These are phyloP conservation scores for Fusarium oxysporum DNA, from an alignment of 2,329 filamentous ascomycete genomes.

Conservation along the genomic window DNA sequence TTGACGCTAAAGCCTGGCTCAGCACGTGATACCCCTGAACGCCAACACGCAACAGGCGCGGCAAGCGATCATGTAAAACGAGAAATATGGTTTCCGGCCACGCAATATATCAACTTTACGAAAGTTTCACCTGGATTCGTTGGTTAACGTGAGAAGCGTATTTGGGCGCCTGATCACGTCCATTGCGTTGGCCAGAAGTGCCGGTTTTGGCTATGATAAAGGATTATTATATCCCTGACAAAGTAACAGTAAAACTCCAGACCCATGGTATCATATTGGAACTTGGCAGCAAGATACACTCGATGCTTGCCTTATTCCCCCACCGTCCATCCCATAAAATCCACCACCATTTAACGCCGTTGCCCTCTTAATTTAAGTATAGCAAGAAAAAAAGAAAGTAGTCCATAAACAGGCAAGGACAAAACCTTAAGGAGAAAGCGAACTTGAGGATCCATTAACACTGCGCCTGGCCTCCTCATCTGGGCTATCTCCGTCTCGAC, in stretches of 20 bases:
- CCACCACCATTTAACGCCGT: slow-evolving; percentile 37
- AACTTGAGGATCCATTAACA: slow-evolving; percentile 50
- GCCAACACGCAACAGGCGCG: slow-evolving; percentile 32
- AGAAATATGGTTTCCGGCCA: not conserved
- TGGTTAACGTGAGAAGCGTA: not conserved
- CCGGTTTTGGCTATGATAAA: slow-evolving; percentile 25
- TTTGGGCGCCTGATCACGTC: not conserved
- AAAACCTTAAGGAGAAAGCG: slow-evolving; percentile 49
- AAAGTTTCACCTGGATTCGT: not conserved
- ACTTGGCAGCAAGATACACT: slow-evolving; percentile 37
- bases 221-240: slow-evolving; percentile 30
- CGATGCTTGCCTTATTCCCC: slow-evolving; percentile 29
- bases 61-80: slow-evolving; percentile 10
- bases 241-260: slow-evolving; percentile 41
- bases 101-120: not conserved
- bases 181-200: slow-evolving; percentile 3
- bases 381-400: slow-evolving; percentile 12
- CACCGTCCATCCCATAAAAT: slow-evolving; percentile 32
- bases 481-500: slow-evolving; percentile 37
- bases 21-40: slow-evolving; percentile 49
- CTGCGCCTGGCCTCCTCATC: slow-evolving; percentile 50
- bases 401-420: slow-evolving; percentile 29
- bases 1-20: slow-evolving; percentile 36
- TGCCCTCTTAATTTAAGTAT: slow-evolving; percentile 6
- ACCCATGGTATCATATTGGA: slow-evolving; percentile 54